Percentiles rank a stretch among this genome's conserved stretches.
Conservation (phyloP, 2,329 filamentous ascomycete species). For the Penicillium sp. region DNA sequence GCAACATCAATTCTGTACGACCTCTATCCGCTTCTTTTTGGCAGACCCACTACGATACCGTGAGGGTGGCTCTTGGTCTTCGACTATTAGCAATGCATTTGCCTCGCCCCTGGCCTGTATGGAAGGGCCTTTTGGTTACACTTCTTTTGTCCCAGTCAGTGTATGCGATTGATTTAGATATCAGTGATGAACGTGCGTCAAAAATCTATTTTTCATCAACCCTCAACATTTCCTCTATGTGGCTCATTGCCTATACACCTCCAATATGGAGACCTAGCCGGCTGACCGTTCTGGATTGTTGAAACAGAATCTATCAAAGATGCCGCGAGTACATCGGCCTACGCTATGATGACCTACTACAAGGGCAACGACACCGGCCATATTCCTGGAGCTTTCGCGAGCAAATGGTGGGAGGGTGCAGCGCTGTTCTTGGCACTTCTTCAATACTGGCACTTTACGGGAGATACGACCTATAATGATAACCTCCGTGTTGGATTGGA, state of each 20-base stretch:
- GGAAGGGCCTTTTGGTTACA: slow-evolving; percentile 1
- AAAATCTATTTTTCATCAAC: background rate
- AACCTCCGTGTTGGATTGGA: slow-evolving; percentile 48
- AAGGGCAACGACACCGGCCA: slow-evolving; percentile 51
- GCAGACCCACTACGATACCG: background rate
- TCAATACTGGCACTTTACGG: slow-evolving; percentile 68
- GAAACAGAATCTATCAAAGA: slow-evolving; percentile 42
- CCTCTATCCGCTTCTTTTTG: background rate
- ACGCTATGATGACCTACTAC: slow-evolving; percentile 55
- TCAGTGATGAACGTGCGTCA: slow-evolving; percentile 28
- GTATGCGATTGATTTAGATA: slow-evolving; percentile 27
- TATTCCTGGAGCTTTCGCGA: slow-evolving; percentile 59
- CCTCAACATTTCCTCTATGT: background rate
- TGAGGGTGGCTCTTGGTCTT: background rate
- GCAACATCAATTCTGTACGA: background rate
- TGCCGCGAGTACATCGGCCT: slow-evolving; percentile 45
- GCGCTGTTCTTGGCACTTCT: slow-evolving; percentile 67
- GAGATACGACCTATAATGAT: slow-evolving; percentile 62
- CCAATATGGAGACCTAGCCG: background rate
- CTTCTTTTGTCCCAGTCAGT: slow-evolving; percentile 4
- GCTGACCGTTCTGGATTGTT: background rate
- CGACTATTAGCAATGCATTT: slow-evolving; percentile 10
- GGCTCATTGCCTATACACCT: background rate
- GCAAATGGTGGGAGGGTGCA: slow-evolving; percentile 75
- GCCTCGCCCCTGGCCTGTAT: background rate